A percentile compares a stretch with the other conserved stretches of the same genome.
Evolutionary conservation across 2,329 filamentous ascomycete species (phyloP).

Genomic region (Celoporthe dispersa): DNA sequence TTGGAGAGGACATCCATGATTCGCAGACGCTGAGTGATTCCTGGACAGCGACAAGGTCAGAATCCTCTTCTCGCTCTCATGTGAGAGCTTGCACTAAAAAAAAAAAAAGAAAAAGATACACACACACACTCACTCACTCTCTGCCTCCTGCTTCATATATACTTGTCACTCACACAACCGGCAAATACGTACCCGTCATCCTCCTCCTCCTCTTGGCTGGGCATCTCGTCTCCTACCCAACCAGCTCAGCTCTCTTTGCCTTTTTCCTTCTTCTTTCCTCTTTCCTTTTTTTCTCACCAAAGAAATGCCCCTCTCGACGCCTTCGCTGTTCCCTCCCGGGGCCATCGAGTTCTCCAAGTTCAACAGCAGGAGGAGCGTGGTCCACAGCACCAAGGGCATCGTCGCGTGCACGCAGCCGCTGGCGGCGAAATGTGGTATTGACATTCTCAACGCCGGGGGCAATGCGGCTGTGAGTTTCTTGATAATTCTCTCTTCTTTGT

Average conservation of each 20-base stretch:
- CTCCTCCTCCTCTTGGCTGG: no score
- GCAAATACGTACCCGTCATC: background rate
- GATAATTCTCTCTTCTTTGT: background rate
- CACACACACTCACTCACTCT: background rate
- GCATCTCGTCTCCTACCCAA: no score
- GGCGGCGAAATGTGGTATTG: conserved; percentile 84
- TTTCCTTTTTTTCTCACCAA: conserved; percentile 5
- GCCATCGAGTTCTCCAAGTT: conserved; percentile 64
- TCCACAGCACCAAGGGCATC: conserved; percentile 91
- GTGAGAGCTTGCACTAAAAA: no score
- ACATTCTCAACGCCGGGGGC: conserved; percentile 82
- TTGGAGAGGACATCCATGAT: background rate
- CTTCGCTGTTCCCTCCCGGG: conserved; percentile 51
- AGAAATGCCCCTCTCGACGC: conserved; percentile 54
- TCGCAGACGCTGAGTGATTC: no score
- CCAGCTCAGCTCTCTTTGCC: background rate
- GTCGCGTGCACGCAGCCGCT: conserved; percentile 89
- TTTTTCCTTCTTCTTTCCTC: background rate
- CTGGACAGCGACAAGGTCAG: no score
- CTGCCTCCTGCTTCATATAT: background rate
- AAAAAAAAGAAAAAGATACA: no score
- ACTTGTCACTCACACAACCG: no score
- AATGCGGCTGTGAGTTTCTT: conserved; percentile 79
- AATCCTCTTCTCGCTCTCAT: no score
- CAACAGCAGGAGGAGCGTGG: conserved; percentile 82